Percentiles rank a stretch among this genome's conserved stretches.
Evolutionary conservation across 2,329 filamentous ascomycete species (phyloP).

Genomic region (Calonectria leucothoes): DNA sequence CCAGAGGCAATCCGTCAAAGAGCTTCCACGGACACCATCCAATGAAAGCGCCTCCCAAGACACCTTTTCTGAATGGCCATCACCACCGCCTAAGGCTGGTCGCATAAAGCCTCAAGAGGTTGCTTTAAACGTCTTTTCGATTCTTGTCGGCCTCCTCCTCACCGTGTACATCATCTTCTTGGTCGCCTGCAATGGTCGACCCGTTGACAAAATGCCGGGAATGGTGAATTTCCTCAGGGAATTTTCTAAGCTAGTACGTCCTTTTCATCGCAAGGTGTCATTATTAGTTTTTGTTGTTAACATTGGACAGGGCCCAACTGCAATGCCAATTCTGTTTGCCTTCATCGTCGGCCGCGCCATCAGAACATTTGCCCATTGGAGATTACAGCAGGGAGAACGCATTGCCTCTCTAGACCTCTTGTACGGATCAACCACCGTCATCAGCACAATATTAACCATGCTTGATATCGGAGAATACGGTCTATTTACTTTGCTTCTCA

Average conservation of each 20-base stretch:
- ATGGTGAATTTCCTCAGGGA: conserved; percentile 8
- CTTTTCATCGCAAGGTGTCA: neutral
- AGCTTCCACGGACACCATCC: neutral
- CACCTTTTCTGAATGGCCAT: neutral
- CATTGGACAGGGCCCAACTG: conserved; percentile 2
- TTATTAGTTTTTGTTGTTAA: neutral
- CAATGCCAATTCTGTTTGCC: conserved; percentile 18
- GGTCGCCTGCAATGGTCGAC: neutral
- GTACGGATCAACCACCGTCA: conserved; percentile 17
- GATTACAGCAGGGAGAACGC: conserved; percentile 21
- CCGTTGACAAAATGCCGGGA: neutral
- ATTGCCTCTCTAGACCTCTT: conserved; percentile 10
- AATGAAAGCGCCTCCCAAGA: neutral
- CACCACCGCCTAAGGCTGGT: neutral
- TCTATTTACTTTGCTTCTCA: neutral
- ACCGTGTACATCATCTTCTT: conserved; percentile 15
- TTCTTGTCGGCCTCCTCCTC: conserved; percentile 3
- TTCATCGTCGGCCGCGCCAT: conserved; percentile 17
- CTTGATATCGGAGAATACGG: conserved; percentile 12
- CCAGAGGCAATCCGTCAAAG: neutral
- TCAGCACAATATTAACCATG: conserved; percentile 13
- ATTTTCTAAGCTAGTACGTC: conserved; percentile 12
- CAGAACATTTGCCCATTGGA: conserved; percentile 18
- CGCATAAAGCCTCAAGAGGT: neutral
- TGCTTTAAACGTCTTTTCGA: neutral